These are phyloP conservation scores for Fagus crenata DNA, from an alignment of 306 rosid species.

Conservation along the genomic window DNA sequence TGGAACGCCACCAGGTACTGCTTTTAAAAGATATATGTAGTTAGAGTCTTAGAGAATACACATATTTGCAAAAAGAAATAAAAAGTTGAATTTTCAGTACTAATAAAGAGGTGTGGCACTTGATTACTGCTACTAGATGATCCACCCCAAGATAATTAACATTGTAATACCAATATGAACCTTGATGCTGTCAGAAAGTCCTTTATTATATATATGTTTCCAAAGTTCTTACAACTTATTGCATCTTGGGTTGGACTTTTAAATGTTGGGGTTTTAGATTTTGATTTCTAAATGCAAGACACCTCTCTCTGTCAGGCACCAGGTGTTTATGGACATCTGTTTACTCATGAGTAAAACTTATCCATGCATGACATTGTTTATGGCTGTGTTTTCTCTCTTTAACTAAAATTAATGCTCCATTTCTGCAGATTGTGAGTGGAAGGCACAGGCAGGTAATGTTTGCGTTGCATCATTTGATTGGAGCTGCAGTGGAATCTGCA, in stretches of 20 bases:
- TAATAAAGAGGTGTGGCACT: neutral
- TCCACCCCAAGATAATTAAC: neutral
- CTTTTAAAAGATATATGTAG: slow-evolving; percentile 7
- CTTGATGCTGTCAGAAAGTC: neutral
- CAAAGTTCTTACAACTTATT: neutral
- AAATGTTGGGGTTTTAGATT: neutral
- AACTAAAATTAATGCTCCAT: slow-evolving; percentile 17
- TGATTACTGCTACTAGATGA: neutral
- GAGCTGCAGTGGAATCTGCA: slow-evolving; percentile 99
- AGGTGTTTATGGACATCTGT: neutral
- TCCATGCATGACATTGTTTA: neutral
- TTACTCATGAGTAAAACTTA: neutral
- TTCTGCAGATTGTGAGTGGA: slow-evolving; percentile 93
- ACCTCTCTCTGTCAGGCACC: slow-evolving; percentile 1
- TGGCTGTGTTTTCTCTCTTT: slow-evolving; percentile 15
- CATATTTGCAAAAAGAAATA: neutral
- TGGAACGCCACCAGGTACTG: slow-evolving; percentile 95
- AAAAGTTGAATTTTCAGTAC: neutral
- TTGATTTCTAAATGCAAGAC: neutral
- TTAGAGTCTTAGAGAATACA: neutral
- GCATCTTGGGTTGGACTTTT: neutral
- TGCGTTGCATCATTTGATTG: slow-evolving; percentile 94
- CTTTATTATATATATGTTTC: neutral
- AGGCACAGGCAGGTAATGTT: slow-evolving; percentile 89
- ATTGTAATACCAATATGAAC: neutral